Base-by-base conservation (phyloP, 371 early-diverging fungal genomes). In the Basidiobolus meristosporus region DNA sequence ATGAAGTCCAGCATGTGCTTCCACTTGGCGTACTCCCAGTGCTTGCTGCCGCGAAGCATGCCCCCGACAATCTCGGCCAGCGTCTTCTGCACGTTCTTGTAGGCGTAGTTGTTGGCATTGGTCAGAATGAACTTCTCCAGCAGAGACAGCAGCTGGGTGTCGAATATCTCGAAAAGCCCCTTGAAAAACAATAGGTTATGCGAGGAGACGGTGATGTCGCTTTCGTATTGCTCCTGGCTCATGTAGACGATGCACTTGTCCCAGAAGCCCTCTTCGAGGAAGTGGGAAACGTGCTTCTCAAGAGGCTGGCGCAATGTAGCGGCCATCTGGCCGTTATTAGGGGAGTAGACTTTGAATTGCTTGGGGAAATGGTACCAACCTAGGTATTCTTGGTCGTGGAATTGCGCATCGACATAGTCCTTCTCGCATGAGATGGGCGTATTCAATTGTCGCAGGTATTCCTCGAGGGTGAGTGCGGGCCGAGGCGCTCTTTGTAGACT, bases 281-380 rank as follows among this genome's bases (percentile, higher is more conserved):
- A 26, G 3, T 5, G 26, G 26, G 26, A 26, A 9, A 26, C 26
- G 26, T 26, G 26, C 5, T 26, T 26, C 26, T 26, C 26, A 5
- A 26, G 26, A 0, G 56, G 39, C 7, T 77, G 76, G 16, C 73
- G 52, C 11, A 41, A 42, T 11, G 60, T 56, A 34, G 57, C 50
- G 3, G 45, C 40, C 7, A 40, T 38, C 3, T 41, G 41, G 1
- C 45, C 54, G 0, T 56, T 54, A 7, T 67, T 59, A 4, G 59
- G 52, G 0, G 53, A 41, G 46, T 79, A 80, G 0, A 59, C 66
- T 31, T 60, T 62, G 44, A 58, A 62, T 1, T 56, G 45, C 17
- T 57, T 49, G 1, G 84, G 82, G 81, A 82, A 84, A 3, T 63
- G 78, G 44, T 70, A 65, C 83, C 86, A 86, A 1, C 86, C 90